Base-by-base conservation (phyloP, 1,284 basidiomycete species). In the Volvariella surrecta region DNA sequence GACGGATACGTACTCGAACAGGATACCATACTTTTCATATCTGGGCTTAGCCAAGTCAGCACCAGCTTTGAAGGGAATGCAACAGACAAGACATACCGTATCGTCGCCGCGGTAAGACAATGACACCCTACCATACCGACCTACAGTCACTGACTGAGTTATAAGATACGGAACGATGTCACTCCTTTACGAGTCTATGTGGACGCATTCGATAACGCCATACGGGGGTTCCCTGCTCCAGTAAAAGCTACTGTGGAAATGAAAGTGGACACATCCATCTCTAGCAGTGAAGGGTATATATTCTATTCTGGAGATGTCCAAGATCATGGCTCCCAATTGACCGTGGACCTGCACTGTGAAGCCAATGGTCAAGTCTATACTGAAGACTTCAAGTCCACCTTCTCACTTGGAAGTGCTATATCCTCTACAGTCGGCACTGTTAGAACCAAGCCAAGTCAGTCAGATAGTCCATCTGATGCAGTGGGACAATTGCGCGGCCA, bases 11-110 rank as follows among this genome's bases (percentile, higher is more conserved):
- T 51, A 3, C 47, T 69, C 2, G 54, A 56, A 16, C 68, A 70
- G 50, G 68, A 70, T 48, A 57, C 62, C 15, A 46, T 70, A 1
- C 48, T 70, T n/a, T 68, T 64, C 45, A 61, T 65, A 4, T 66
- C 68, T 1, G 50, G 67, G 66, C 44, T 41, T 52, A 46, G 51
- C 55, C 31, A 48, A 50, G 32, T 48, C 50, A 4, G n/a, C n/a
- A n/a, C n/a, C n/a, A n/a, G 45, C 50, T 15, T 39, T 51, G 30
- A 53, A 54, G 41, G 50, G 47, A 13, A 46, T 49, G 22, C 52
- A 37, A 54, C 52, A 49, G 42, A 50, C 32, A 65, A 60, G 41
- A 53, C 50, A 22, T 50, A 28, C 11, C 24, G 24, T 28, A 28
- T 70, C 41, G 59, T 64, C 37, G 62, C 60, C 30, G 68, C 61